Evolutionary conservation across 2,329 filamentous ascomycete species (phyloP), one percentile per base, ranked within the genome.

Genomic region (Corynespora cassiicola): DNA sequence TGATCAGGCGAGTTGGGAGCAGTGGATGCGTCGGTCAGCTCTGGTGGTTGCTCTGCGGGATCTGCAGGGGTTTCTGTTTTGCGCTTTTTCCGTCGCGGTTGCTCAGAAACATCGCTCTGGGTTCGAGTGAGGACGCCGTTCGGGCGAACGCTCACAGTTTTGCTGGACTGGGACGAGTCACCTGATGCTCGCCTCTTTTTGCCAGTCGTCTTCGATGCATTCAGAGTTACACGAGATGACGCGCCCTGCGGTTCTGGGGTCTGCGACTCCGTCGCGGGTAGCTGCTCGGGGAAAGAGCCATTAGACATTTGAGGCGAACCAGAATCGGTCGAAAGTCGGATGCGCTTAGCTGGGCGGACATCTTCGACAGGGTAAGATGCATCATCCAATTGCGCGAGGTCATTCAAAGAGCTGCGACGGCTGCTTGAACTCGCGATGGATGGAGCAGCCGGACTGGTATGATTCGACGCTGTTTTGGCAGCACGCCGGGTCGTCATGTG

Each of bases 401-500:
- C 58, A 48, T 66, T 56, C 25, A 70, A 43, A 28, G 68, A 71
- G 56, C 59, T 71, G 49, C 68, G 65, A 39, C 67, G 67, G 39
- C 68, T 70, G 52, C 56, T 56, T 25, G 52, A 61, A 49, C 60
- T 63, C 31, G 60, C 56, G 49, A 54, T 54, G 42, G 66, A 69
- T 30, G 58, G 46, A 16, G 58, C 63, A 42, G 58, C 59, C 21
- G 66, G 54, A 47, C 58, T 66, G 35, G 55, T 59, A 39, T 61
- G 58, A 42, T 59, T 62, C 34, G 66, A 69, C 34, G 59, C 63
- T 43, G 60, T 63, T 47, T 65, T 67, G 54, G 65, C 63, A 60
- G 67, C 66, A 54, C 65, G 65, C 40, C 74, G 68, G 33, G 73
- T 76, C 40, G 69, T 75, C 74, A 77, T 77, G 59, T 75, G 72